These are phyloP conservation scores for Hordeum marinum DNA, from an alignment of 176 grass and related monocot species.

Conservation along the genomic window DNA sequence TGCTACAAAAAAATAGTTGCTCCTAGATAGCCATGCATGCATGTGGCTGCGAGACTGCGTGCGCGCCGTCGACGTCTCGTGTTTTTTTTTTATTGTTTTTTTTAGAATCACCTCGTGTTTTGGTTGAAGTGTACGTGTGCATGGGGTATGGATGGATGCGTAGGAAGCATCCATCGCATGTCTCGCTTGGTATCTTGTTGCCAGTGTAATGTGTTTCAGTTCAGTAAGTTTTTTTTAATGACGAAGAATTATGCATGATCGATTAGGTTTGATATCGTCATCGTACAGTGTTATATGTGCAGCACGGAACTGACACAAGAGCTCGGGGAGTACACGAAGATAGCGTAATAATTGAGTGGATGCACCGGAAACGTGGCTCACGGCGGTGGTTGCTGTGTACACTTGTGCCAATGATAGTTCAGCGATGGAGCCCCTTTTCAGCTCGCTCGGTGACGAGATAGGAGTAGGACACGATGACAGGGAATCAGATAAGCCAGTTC, in stretches of 20 bases:
- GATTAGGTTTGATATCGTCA: not conserved
- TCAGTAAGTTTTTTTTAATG: not conserved
- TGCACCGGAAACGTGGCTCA: not conserved
- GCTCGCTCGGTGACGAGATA: not conserved
- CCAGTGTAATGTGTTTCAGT: not conserved
- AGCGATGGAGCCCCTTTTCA: not conserved
- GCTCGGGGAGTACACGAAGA: not conserved
- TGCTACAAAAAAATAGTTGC: not conserved
- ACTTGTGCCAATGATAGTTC: not conserved
- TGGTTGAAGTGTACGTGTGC: not conserved
- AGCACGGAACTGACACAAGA: not conserved
- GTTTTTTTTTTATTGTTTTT: not conserved
- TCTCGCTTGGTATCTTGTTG: not conserved
- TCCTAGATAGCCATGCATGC: not conserved
- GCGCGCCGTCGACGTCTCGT: not conserved
- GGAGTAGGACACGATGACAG: not conserved
- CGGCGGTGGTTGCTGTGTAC: not conserved
- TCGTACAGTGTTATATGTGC: not conserved
- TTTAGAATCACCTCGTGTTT: not conserved
- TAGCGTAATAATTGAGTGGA: not conserved
- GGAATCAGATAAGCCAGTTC: constrained; percentile 2
- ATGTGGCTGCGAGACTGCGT: constrained; percentile 5
- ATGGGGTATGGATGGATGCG: constrained; percentile 6
- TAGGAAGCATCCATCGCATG: constrained; percentile 15
- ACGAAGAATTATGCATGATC: not conserved